These are phyloP conservation scores for Colletotrichum tropicale DNA, from an alignment of 2,329 filamentous ascomycete species.

Conservation along the genomic window DNA sequence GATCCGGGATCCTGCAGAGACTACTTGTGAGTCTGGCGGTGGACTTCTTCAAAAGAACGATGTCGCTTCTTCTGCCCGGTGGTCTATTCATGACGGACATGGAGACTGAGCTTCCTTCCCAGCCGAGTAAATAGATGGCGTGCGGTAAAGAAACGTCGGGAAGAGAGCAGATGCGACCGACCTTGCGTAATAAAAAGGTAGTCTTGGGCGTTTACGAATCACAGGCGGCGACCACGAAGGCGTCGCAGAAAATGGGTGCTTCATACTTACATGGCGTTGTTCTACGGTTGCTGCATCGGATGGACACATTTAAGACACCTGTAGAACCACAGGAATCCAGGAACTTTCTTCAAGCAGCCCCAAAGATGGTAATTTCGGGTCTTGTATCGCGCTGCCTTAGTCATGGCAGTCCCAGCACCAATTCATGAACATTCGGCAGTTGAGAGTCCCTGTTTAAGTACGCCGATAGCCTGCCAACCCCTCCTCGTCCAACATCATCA, in stretches of 20 bases:
- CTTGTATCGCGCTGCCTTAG: background rate
- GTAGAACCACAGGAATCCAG: background rate
- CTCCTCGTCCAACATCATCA: background rate
- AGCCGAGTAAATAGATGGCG: fast-evolving
- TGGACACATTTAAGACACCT: background rate
- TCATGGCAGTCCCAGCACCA: fast-evolving
- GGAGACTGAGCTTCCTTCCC: fast-evolving
- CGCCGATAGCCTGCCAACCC: background rate
- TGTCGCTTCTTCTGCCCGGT: background rate
- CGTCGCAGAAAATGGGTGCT: background rate
- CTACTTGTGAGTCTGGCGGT: too few species aligned
- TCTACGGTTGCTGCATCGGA: fast-evolving
- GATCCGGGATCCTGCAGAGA: background rate
- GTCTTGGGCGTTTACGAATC: fast-evolving
- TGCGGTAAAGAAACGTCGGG: fast-evolving
- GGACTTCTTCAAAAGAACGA: too few species aligned
- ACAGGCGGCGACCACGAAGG: background rate
- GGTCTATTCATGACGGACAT: fast-evolving
- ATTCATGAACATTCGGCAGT: fast-evolving
- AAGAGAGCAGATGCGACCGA: fast-evolving
- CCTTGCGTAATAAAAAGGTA: fast-evolving
- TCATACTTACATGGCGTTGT: fast-evolving
- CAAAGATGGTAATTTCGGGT: background rate
- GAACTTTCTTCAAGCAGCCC: background rate
- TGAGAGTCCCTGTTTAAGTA: fast-evolving